These are phyloP conservation scores for Phytomonas francai DNA, from an alignment of 208 protist genomes.

Conservation along the genomic window DNA sequence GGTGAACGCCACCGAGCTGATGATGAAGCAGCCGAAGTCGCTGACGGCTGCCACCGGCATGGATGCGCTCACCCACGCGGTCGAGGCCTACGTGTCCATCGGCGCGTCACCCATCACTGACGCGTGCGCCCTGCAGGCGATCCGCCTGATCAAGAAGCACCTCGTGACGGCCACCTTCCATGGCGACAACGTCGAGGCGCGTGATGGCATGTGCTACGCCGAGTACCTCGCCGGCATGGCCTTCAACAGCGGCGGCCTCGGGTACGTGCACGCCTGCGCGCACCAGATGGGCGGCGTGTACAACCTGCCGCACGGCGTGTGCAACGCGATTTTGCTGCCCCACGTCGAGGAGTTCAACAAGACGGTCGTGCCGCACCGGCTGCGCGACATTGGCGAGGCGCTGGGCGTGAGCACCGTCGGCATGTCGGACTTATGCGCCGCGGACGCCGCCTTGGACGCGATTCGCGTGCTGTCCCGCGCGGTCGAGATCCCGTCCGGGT, in stretches of 20 bases:
- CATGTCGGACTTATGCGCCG: slow-evolving; percentile 29
- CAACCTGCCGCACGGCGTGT: slow-evolving; percentile 80
- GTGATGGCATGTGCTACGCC: slow-evolving; percentile 81
- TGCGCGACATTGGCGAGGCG: slow-evolving; percentile 43
- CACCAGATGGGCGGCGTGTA: slow-evolving; percentile 84
- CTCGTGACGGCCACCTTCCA: slow-evolving; percentile 42
- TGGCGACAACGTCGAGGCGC: slow-evolving; percentile 33
- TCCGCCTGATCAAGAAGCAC: slow-evolving; percentile 61
- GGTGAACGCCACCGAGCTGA: slow-evolving; percentile 75
- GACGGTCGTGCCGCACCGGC: slow-evolving; percentile 37
- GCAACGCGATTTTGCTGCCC: slow-evolving; percentile 84
- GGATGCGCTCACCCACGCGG: slow-evolving; percentile 86
- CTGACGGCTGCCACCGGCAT: slow-evolving; percentile 87
- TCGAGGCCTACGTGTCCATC: slow-evolving; percentile 76
- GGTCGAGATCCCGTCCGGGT: slow-evolving; percentile 55
- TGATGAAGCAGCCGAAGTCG: slow-evolving; percentile 63
- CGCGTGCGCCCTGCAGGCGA: slow-evolving; percentile 59
- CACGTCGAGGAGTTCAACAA: slow-evolving; percentile 69
- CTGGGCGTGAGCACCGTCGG: slow-evolving; percentile 34
- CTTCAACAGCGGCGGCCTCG: slow-evolving; percentile 86
- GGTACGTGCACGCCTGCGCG: slow-evolving; percentile 83
- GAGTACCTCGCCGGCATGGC: slow-evolving; percentile 87
- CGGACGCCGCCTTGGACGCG: slow-evolving; percentile 40
- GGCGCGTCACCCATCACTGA: slow-evolving; percentile 57
- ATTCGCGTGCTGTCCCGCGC: slow-evolving; percentile 35